phyloP scores from a whole-genome alignment of 129 eudicot species.

The Mikania micrantha region DNA sequence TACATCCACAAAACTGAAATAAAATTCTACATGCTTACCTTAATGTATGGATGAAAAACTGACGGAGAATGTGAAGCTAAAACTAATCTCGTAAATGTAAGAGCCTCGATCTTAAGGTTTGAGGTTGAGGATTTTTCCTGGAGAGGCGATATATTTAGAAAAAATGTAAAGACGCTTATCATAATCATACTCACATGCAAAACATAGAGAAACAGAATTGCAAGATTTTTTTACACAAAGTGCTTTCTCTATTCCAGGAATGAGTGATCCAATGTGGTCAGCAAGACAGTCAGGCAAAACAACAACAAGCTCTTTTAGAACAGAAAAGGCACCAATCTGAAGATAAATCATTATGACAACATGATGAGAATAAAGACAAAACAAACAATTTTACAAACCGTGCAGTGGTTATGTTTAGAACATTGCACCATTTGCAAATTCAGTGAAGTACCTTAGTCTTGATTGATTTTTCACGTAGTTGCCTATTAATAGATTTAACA shows the following conservation, averaged over 20 bases:
- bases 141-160: not conserved
- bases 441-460: conserved; percentile 72
- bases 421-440: conserved; percentile 6
- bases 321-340: conserved; percentile 98
- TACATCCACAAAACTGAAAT: too few relatives aligned
- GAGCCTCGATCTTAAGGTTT: conserved; percentile 95
- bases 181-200: not conserved
- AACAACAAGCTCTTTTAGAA: conserved; percentile 87
- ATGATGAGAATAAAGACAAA: not conserved
- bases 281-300: conserved; percentile 99
- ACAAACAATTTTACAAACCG: too few relatives aligned
- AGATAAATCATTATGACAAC: not conserved
- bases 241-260: conserved; percentile 98
- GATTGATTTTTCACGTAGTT: conserved; percentile 88
- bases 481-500: conserved; percentile 84
- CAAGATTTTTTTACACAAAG: conserved; percentile 49
- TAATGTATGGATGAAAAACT: conserved; percentile 88
- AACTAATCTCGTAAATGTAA: conserved; percentile 83
- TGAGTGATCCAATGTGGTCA: conserved; percentile 93
- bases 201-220: not conserved
- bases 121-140: conserved; percentile 98
- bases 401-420: not conserved
- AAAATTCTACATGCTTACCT: conserved; percentile 46
- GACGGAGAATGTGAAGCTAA: conserved; percentile 89
- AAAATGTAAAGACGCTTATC: not conserved